A percentile compares a stretch with the other conserved stretches of the same genome.
These are phyloP conservation scores for Aspergillus novofumigatus DNA, from an alignment of 2,329 filamentous ascomycete genomes.

Conservation along the genomic window DNA sequence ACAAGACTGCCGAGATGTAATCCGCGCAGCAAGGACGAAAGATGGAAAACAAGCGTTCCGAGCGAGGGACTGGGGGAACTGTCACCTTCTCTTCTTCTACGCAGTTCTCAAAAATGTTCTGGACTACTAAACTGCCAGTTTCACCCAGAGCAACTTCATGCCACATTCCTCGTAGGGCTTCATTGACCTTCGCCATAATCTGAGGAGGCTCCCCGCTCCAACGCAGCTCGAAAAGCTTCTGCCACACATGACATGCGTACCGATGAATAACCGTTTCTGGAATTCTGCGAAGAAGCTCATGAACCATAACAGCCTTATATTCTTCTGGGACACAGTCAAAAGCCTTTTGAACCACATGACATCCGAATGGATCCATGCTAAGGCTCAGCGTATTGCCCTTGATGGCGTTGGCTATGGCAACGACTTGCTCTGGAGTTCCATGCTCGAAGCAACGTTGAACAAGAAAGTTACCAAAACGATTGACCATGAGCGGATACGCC, in stretches of 20 bases:
- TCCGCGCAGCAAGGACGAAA: not conserved
- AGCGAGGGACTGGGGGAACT: slow-evolving; percentile 3
- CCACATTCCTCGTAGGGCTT: slow-evolving; percentile 94
- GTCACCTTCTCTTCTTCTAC: slow-evolving; percentile 94
- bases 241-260: slow-evolving; percentile 98
- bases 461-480: slow-evolving; percentile 96
- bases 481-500: slow-evolving; percentile 94
- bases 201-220: slow-evolving; percentile 94
- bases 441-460: slow-evolving; percentile 99
- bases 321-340: slow-evolving; percentile 97
- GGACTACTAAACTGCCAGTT: slow-evolving; percentile 94
- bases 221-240: slow-evolving; percentile 96
- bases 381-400: slow-evolving; percentile 88
- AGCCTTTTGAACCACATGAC: slow-evolving; percentile 96
- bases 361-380: slow-evolving; percentile 98
- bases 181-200: slow-evolving; percentile 98
- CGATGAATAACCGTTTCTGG: slow-evolving; percentile 97
- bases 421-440: slow-evolving; percentile 87
- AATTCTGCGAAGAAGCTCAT: slow-evolving; percentile 89
- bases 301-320: slow-evolving; percentile 98
- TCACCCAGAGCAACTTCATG: slow-evolving; percentile 96
- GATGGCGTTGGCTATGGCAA: slow-evolving; percentile 91
- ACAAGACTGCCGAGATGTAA: not conserved
- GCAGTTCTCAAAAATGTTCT: slow-evolving; percentile 99
- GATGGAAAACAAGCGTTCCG: not conserved